A percentile compares a stretch with the other conserved stretches of the same genome.
Conservation (phyloP, 495 filamentous ascomycete genomes). For the Friedmanniomyces simplex region DNA sequence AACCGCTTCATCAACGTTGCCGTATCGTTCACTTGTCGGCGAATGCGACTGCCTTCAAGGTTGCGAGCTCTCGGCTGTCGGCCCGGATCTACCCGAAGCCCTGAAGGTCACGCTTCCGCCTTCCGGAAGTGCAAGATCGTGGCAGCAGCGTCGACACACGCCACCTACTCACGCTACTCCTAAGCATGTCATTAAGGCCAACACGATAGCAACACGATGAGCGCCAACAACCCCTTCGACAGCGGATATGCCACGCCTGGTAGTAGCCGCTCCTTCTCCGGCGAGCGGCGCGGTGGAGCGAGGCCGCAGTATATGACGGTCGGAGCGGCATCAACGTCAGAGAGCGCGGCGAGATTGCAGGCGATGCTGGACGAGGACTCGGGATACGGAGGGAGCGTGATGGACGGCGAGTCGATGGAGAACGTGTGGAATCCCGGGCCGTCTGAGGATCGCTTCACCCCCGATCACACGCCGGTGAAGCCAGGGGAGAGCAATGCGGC, state of each 20-base stretch:
- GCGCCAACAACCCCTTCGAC: conserved; percentile 15
- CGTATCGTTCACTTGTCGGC: neutral
- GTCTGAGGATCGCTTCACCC: conserved; percentile 57
- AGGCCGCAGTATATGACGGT: conserved; percentile 76
- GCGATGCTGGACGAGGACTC: conserved; percentile 71
- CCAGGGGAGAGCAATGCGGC: conserved; percentile 37
- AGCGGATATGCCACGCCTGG: conserved; percentile 2
- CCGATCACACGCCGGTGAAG: conserved; percentile 44
- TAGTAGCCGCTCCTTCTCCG: conserved; percentile 8
- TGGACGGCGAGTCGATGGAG: conserved; percentile 41
- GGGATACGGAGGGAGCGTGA: conserved; percentile 75
- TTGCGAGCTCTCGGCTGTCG: neutral
- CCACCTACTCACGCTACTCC: neutral
- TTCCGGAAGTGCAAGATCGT: too few species aligned
- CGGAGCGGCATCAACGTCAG: conserved; percentile 67
- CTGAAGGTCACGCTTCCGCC: neutral
- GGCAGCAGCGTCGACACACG: neutral
- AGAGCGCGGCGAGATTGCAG: conserved; percentile 59
- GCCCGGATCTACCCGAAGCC: conserved; percentile 4
- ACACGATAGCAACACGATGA: conserved; percentile 7
- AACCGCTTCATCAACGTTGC: too few species aligned
- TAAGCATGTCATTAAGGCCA: neutral
- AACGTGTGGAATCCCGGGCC: conserved; percentile 52
- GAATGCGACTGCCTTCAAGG: neutral
- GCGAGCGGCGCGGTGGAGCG: conserved; percentile 24